Evolutionary conservation across 2,329 filamentous ascomycete genomes (phyloP).

Genomic region (Talaromyces sp.): DNA sequence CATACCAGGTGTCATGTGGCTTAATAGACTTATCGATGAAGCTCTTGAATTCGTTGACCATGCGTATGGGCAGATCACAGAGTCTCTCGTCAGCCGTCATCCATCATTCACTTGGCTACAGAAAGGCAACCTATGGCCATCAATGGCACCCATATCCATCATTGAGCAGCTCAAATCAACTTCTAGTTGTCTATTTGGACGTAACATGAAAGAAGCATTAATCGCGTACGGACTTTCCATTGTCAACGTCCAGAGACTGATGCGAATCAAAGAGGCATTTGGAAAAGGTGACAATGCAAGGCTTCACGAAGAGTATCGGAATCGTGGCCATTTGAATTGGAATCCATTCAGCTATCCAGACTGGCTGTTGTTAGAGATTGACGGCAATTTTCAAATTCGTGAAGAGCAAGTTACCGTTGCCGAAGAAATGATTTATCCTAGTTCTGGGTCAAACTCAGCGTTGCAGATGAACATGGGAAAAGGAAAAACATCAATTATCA

Average conservation of each 20-base stretch:
- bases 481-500: conserved; percentile 66
- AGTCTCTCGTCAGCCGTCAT: background rate
- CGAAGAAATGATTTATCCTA: conserved; percentile 53
- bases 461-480: conserved; percentile 66
- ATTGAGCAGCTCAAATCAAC: conserved; percentile 41
- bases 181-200: conserved; percentile 23
- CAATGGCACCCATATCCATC: conserved; percentile 35
- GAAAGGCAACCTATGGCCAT: conserved; percentile 39
- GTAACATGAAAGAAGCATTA: conserved; percentile 32
- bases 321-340: conserved; percentile 56
- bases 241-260: conserved; percentile 39
- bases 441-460: conserved; percentile 52
- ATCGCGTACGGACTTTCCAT: conserved; percentile 38
- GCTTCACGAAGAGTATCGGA: conserved; percentile 41
- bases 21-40: background rate
- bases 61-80: background rate
- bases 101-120: conserved; percentile 32
- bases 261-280: conserved; percentile 38
- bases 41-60: background rate
- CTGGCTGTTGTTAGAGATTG: conserved; percentile 64
- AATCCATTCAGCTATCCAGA: conserved; percentile 51
- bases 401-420: conserved; percentile 61
- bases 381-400: conserved; percentile 59
- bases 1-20: background rate
- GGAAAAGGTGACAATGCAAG: conserved; percentile 25